These are phyloP conservation scores for Flaveria linearis DNA, from an alignment of 129 eudicot genomes.

Conservation along the genomic window DNA sequence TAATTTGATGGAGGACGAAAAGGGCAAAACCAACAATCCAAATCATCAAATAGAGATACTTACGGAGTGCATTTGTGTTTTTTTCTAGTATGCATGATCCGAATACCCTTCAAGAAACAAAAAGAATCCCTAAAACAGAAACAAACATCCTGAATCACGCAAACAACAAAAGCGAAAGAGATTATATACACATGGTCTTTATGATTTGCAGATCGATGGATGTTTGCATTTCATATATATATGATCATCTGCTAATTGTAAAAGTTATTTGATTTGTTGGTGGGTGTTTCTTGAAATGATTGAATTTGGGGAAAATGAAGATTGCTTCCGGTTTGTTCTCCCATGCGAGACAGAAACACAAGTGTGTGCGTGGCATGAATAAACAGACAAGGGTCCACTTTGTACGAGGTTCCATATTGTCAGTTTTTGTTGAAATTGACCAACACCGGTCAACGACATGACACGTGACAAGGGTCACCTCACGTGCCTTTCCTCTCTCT, in stretches of 20 bases:
- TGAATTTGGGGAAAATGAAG: slow-evolving; percentile 1
- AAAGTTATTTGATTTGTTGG: slow-evolving; percentile 20
- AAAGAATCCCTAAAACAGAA: slow-evolving; percentile 28
- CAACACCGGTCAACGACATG: slow-evolving; percentile 20
- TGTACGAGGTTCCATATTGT: slow-evolving; percentile 35
- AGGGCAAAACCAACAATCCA: neutral
- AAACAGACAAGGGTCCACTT: slow-evolving; percentile 29
- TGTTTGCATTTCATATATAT: no score
- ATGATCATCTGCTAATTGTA: slow-evolving; percentile 7
- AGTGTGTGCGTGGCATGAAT: slow-evolving; percentile 33
- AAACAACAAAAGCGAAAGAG: slow-evolving; percentile 14
- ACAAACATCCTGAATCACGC: slow-evolving; percentile 26
- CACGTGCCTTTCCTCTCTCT: slow-evolving; percentile 7
- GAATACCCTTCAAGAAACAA: neutral
- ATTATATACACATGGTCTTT: neutral
- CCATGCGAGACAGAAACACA: neutral
- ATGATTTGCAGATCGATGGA: slow-evolving; percentile 27
- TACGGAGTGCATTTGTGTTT: slow-evolving; percentile 21
- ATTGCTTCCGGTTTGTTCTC: slow-evolving; percentile 29
- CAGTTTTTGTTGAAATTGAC: slow-evolving; percentile 9
- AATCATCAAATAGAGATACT: slow-evolving; percentile 12
- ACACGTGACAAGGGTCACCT: slow-evolving; percentile 29
- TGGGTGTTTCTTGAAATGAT: slow-evolving; percentile 25
- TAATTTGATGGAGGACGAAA: neutral
- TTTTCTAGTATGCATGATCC: no score